Base-by-base conservation (phyloP, 192 early-diverging fungal genomes). In the Gryganskiella cystojenkinii region DNA sequence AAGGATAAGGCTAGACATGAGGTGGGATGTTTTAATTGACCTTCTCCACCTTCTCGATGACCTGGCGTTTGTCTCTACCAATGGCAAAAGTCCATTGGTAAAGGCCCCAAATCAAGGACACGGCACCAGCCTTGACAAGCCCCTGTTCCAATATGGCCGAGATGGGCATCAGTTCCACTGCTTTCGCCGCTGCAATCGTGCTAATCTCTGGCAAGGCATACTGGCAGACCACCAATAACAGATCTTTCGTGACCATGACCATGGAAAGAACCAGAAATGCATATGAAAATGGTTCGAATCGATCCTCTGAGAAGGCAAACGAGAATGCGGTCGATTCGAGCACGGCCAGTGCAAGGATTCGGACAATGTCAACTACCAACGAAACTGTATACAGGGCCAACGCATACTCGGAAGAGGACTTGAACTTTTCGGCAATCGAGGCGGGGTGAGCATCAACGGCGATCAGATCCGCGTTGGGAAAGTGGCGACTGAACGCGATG, bases 21-120 rank as follows among this genome's bases (percentile, higher is more conserved):
- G 7, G 37, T 46, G 27, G 28, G 25, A 30, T 5, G 1, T 14
- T 40, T 73, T 78, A 78, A 24, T 78, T 47, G 31, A 43, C 51
- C 65, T 78, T 78, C 66, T 68, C 59, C 57, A 54, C 73, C 67
- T 76, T 66, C 25, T 52, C 25, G 34, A 78, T 78, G 55, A 78
- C 74, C 66, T 78, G 74, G 51, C 74, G 74, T 56, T 78, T 78
- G 50, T 78, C 74, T 28, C 74, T 65, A 30, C 74, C 74, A 55
- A 78, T 78, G 56, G 74, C 74, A 30, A 68, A 67, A 24, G 74
- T 62, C 74, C 74, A 78, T 28, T 50, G 55, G 67, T 69, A 69
- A 52, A 78, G 66, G 64, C 74, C 74, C 11, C 37, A 46, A 50
- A 50, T 61, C 46, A 78, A 47, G 35, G 28, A 64, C 8, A 64